These are phyloP conservation scores for Prunus persica DNA, from an alignment of 306 rosid species.

Conservation along the genomic window DNA sequence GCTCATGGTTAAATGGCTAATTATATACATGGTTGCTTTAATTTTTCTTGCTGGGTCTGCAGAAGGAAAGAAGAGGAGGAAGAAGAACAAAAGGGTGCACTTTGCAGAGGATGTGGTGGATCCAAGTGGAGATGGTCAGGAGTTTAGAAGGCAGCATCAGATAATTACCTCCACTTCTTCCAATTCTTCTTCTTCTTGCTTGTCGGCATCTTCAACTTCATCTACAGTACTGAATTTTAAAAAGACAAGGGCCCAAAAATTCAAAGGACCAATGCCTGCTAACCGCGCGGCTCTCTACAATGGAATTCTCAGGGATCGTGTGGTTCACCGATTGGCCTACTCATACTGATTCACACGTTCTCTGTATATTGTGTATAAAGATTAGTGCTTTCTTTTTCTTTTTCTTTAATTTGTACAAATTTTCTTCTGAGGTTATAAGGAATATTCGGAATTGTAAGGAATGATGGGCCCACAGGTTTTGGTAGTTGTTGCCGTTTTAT, in stretches of 20 bases:
- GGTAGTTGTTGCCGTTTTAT: constrained; percentile 23
- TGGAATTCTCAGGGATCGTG: constrained; percentile 84
- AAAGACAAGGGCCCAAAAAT: constrained; percentile 20
- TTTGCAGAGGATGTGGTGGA: constrained; percentile 83
- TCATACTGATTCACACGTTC: constrained; percentile 44
- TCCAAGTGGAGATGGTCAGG: constrained; percentile 57
- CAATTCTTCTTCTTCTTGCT: constrained; percentile 5
- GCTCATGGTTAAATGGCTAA: not conserved
- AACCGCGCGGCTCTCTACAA: constrained; percentile 80
- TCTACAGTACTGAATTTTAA: constrained; percentile 23
- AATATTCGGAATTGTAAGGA: constrained; percentile 26
- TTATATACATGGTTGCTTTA: not conserved
- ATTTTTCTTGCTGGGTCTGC: constrained; percentile 10
- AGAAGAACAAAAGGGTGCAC: constrained; percentile 67
- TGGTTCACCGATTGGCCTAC: constrained; percentile 58
- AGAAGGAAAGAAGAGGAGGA: constrained; percentile 51
- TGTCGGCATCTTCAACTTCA: constrained; percentile 14
- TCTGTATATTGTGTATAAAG: not conserved
- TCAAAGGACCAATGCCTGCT: constrained; percentile 62
- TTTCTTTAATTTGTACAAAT: not conserved
- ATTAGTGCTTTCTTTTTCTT: not conserved
- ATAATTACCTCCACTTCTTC: constrained; percentile 9
- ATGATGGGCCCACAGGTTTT: constrained; percentile 25
- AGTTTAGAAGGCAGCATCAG: constrained; percentile 48
- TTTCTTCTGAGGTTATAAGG: constrained; percentile 12